Conservation (phyloP, 352 stramenopile genomes). For the Phytopythium sindhum region DNA sequence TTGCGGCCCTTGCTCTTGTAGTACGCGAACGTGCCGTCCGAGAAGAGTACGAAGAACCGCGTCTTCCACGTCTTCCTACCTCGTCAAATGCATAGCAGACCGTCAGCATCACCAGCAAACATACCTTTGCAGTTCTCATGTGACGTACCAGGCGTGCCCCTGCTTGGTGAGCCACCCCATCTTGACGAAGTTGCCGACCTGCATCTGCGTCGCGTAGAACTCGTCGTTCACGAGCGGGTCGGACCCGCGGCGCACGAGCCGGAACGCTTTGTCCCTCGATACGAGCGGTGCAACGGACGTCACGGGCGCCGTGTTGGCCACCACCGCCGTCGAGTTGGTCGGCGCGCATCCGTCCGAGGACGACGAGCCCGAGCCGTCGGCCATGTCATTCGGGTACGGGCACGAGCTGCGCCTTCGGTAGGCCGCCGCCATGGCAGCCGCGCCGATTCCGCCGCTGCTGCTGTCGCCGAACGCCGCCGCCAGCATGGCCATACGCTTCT, state of each 20-base stretch:
- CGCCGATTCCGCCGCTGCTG: background rate
- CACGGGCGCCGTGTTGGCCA: background rate
- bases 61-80: conserved; percentile 84
- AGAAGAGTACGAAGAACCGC: conserved; percentile 83
- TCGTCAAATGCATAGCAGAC: too few species aligned
- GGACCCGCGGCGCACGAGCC: conserved; percentile 42
- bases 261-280: conserved; percentile 37
- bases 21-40: conserved; percentile 78
- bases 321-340: conserved; percentile 12
- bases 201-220: conserved; percentile 61
- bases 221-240: conserved; percentile 65
- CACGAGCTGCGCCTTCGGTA: conserved; percentile 9
- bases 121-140: background rate
- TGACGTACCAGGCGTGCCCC: conserved; percentile 64
- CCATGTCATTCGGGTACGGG: conserved; percentile 1
- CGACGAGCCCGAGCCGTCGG: conserved; percentile 9
- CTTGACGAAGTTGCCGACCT: conserved; percentile 72
- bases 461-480: conserved; percentile 21
- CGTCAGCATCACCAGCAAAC: background rate
- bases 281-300: conserved; percentile 10
- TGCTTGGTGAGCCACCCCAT: conserved; percentile 87
- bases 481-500: conserved; percentile 19
- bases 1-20: conserved; percentile 75
- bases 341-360: conserved; percentile 15
- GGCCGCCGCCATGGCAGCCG: conserved; percentile 13